Evolutionary conservation across 2,329 filamentous ascomycete species (phyloP).

Genomic region (Akanthomyces uredinophilus): DNA sequence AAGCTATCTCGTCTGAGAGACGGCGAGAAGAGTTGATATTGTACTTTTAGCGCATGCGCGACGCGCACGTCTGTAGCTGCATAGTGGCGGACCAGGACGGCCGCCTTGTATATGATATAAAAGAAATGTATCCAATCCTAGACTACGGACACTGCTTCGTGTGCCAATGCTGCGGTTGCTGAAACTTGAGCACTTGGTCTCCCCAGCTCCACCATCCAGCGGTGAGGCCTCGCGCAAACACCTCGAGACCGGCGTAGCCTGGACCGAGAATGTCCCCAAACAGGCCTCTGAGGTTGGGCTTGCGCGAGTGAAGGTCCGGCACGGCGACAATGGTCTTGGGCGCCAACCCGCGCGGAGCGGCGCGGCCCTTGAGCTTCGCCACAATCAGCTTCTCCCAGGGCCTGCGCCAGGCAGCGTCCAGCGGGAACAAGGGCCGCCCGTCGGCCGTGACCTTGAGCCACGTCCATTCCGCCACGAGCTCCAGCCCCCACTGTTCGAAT

Average conservation of each 20-base stretch:
- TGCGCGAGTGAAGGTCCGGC: slow-evolving; percentile 72
- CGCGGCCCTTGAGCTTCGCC: slow-evolving; percentile 39
- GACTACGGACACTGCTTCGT: background rate
- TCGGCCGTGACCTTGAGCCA: slow-evolving; percentile 68
- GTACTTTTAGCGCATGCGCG: slow-evolving; percentile 15
- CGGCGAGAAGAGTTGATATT: background rate
- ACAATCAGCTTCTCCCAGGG: slow-evolving; percentile 72
- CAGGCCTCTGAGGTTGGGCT: slow-evolving; percentile 63
- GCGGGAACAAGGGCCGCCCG: slow-evolving; percentile 59
- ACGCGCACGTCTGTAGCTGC: slow-evolving; percentile 16
- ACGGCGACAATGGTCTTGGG: slow-evolving; percentile 61
- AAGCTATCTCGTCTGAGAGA: background rate
- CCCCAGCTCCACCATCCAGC: slow-evolving; percentile 77
- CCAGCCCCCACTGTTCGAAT: slow-evolving; percentile 62
- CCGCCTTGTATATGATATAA: slow-evolving; percentile 17
- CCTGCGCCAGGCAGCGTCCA: slow-evolving; percentile 62
- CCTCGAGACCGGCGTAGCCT: slow-evolving; percentile 59
- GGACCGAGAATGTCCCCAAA: slow-evolving; percentile 50
- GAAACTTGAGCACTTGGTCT: slow-evolving; percentile 66
- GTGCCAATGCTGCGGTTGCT: slow-evolving; percentile 51
- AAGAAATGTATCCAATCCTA: slow-evolving; percentile 12
- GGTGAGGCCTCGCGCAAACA: slow-evolving; percentile 71
- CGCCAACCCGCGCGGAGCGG: slow-evolving; percentile 22
- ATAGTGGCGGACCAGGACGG: slow-evolving; percentile 7
- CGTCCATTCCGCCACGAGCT: slow-evolving; percentile 64